A percentile compares a stretch with the other conserved stretches of the same genome.
phyloP scores from a whole-genome alignment of 768 basidiomycete genomes.

The Mycena capillaripes region DNA sequence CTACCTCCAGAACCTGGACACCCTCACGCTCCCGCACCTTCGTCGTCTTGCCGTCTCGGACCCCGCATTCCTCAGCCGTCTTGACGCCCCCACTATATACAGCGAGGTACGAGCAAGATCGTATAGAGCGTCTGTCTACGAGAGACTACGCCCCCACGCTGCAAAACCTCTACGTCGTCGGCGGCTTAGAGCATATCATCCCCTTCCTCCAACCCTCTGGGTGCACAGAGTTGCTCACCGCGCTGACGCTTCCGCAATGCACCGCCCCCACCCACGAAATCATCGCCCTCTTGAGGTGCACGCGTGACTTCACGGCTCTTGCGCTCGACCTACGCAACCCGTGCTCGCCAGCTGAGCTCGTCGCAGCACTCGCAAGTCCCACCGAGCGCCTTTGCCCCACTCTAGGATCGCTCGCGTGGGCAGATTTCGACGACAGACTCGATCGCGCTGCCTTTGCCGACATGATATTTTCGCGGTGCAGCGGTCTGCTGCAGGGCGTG shows the following conservation, averaged over 20 bases:
- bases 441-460: slow-evolving; percentile 4
- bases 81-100: too few species aligned
- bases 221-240: background rate
- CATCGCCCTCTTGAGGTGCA: background rate
- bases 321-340: background rate
- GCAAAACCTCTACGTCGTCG: background rate
- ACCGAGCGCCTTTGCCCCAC: background rate
- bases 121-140: too few species aligned
- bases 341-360: background rate
- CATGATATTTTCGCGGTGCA: background rate
- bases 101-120: too few species aligned
- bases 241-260: background rate
- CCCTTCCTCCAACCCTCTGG: background rate
- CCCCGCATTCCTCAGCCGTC: background rate
- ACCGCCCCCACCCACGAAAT: background rate
- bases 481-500: too few species aligned
- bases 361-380: background rate
- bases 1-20: too few species aligned
- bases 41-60: background rate
- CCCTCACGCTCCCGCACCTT: background rate
- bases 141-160: too few species aligned
- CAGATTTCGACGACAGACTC: background rate
- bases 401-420: background rate
- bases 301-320: background rate
- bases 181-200: background rate